Evolutionary conservation across 192 early-diverging fungal species (phyloP), one percentile per base, ranked within the genome.

Genomic region (Diversispora eburnea): DNA sequence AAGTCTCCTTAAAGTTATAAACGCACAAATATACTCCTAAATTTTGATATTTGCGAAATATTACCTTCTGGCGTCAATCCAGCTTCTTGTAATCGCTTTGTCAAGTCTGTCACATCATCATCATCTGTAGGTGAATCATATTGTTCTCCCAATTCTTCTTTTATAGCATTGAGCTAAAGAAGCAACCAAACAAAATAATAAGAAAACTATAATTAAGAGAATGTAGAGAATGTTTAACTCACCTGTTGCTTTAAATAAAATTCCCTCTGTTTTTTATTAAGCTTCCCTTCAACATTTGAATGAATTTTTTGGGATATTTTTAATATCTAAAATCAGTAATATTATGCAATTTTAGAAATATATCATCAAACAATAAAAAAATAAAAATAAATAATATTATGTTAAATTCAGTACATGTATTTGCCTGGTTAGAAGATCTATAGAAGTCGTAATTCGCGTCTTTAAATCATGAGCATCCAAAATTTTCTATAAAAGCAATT

Each of bases 181-280:
- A 52, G 51, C 51, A 52, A 17, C 0, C 4, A 17, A 12, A 52
- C 51, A 52, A 52, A 4, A 52, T 4, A 64, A 64, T 42, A 0
- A 43, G 5, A 42, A 64, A 45, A 43, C 3, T 9, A 12, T 42
- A 33, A 60, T 60, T 8, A 60, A 60, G 19, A 12, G 4, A 4
- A 2, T 22, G 58, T 1, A 33, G 25, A 33, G 25, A 33, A 33
- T 33, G 25, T 1, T 2, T 33, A 33, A 63, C 45, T 76, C 75
- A 89, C 87, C 80, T 94, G 93, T 75, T 94, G 87, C 8, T 90
- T 81, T 56, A 94, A 76, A 74, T 91, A 87, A 63, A 88, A 91
- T 73, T 94, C 93, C 13, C 90, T 83, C 69, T 94, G 93, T 77
- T 92, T 91, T 75, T 89, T 87, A 65, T 85, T 90, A 13, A 93